Evolutionary conservation across 768 basidiomycete genomes (phyloP), one percentile per base, ranked within the genome.

Genomic region (Daedaleopsis sinensis): DNA sequence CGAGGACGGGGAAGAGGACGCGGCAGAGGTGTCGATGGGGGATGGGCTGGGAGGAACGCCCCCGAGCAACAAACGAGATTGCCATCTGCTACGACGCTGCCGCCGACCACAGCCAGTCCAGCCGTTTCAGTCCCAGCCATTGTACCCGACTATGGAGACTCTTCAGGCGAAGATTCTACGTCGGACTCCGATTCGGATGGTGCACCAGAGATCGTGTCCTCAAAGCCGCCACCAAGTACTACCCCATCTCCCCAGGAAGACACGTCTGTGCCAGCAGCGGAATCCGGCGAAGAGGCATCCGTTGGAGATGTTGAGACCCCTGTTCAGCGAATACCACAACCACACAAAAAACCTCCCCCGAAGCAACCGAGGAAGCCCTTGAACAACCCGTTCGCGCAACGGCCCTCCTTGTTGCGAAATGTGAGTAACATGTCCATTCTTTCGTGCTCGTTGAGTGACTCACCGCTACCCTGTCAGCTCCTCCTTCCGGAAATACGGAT

Each of bases 401-500:
- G 88, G 19, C 83, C 90, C 8, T 86, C 86, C 16, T 79, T 97
- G 19, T 76, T 97, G 58, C 89, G 90, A 62, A 94, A 89, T 67
- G 94, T 95, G 73, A 71, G 86, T 74, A 2, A 47, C 6, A 7
- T 5, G n/a, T 24, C 23, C 23, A 5, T 8, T 7, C 19, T 3
- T 47, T 24, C n/a, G 19, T 18, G 18, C 8, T 9, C 55, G 19
- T 32, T 32, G 3, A 13, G 1, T 12, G 11, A 21, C 42, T 62
- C 8, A 54, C 16, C 24, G 7, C 23, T 57, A 36, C 55, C 32
- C 27, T 32, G 7, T 32, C 67, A 95, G 92, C 77, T 97, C 13
- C 80, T 97, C 5, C 77, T 89, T 19, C 91, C 90, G 13, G 94
- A 96, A 71, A 94, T 96, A 42, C 85, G 89, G 32, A 81, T 91